Evolutionary conservation across 163 green algal genomes (phyloP), one percentile per base, ranked within the genome.

Genomic region (Scenedesmus sp.): DNA sequence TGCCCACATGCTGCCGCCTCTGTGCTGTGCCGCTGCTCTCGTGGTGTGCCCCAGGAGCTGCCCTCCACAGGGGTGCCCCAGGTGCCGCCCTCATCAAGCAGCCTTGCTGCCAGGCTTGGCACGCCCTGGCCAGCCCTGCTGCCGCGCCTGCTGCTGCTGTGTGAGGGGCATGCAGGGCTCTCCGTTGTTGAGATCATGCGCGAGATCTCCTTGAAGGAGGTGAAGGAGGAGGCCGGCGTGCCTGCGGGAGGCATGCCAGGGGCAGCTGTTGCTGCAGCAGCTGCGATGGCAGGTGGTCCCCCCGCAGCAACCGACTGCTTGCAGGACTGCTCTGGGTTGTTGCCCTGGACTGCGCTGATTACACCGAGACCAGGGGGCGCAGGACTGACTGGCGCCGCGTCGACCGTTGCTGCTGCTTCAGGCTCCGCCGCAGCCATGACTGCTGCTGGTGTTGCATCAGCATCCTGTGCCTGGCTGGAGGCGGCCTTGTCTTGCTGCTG

Each of bases 131-230:
- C 56, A n/a, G 33, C 6, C 35, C 3, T 79, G 82, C 49, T 87
- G 53, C 33, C 24, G n/a, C 49, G 42, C 42, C 24, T 61, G 44
- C 30, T 33, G 81, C 9, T 46, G 82, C 76, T 83, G 76, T 56
- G 81, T 16, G 81, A 73, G 43, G 1, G 22, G 46, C 44, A 15
- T 73, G 46, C 20, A 33, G 46, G 18, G 30, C n/a, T 42, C 53
- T 89, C 84, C 6, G 10, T 65, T 30, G 59, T 40, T n/a, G 85
- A 90, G 30, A 90, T 90, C 70, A 90, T 83, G 30, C 85, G 85
- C 6, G 85, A 90, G 7, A 90, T 90, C 85, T 90, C 85, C 15
- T 53, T n/a, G 76, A 90, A 90, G 5, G 85, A 90, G 70, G 26
- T 78, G 56, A 78, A 76, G 2, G 24, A 76, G 3, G 81, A 9